These are phyloP conservation scores for Aspergillus felis DNA, from an alignment of 2,329 filamentous ascomycete genomes.

Conservation along the genomic window DNA sequence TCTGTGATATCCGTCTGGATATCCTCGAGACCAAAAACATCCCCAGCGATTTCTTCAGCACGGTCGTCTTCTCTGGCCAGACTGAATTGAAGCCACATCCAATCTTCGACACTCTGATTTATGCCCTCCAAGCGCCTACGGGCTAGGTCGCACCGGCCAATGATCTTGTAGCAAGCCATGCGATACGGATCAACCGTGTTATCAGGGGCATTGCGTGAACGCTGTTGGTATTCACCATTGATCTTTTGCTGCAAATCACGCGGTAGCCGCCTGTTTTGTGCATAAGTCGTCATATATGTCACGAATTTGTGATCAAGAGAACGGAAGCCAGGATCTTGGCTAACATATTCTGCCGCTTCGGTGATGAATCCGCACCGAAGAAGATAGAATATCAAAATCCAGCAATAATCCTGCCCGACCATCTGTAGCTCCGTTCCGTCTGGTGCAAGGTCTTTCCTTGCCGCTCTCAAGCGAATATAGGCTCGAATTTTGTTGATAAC, in stretches of 20 bases:
- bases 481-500: slow-evolving; percentile 87
- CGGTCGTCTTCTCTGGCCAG: slow-evolving; percentile 60
- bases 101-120: slow-evolving; percentile 60
- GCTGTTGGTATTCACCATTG: slow-evolving; percentile 83
- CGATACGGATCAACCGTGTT: slow-evolving; percentile 90
- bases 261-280: slow-evolving; percentile 71
- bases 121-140: slow-evolving; percentile 56
- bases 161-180: slow-evolving; percentile 96
- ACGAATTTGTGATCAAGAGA: slow-evolving; percentile 88
- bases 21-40: slow-evolving; percentile 60
- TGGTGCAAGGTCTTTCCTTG: slow-evolving; percentile 76
- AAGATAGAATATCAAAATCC: slow-evolving; percentile 91
- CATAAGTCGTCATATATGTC: slow-evolving; percentile 81
- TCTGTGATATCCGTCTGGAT: slow-evolving; percentile 78
- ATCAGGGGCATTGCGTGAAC: slow-evolving; percentile 76
- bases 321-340: slow-evolving; percentile 74
- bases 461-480: slow-evolving; percentile 77
- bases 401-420: slow-evolving; percentile 78
- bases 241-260: slow-evolving; percentile 81
- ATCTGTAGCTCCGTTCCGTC: slow-evolving; percentile 78
- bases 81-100: slow-evolving; percentile 64
- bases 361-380: slow-evolving; percentile 77
- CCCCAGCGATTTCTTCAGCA: slow-evolving; percentile 58
- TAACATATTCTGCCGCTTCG: slow-evolving; percentile 84
- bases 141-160: slow-evolving; percentile 68